Evolutionary conservation across 164 flowering plant genomes (phyloP).

Genomic region (Vitis riparia): DNA sequence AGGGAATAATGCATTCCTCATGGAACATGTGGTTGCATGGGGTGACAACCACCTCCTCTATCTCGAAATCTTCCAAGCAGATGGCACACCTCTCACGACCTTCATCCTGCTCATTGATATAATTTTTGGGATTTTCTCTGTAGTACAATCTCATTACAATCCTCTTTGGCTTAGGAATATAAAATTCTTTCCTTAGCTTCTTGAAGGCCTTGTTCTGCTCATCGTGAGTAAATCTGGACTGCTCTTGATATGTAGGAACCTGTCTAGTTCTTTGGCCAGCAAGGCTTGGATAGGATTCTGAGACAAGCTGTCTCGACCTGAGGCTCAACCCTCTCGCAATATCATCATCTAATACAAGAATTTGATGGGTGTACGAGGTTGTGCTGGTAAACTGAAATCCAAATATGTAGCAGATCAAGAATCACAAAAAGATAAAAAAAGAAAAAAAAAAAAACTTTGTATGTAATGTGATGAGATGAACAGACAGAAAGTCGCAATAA

Average conservation of each 20-base stretch:
- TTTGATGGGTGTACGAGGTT: no score
- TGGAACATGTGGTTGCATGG: conserved; percentile 78
- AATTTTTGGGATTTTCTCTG: conserved; percentile 15
- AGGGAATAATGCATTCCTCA: conserved; percentile 50
- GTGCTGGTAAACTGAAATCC: no score
- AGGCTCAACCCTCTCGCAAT: no score
- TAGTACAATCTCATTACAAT: conserved; percentile 30
- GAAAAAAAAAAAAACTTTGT: no score
- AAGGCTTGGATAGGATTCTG: conserved; percentile 3
- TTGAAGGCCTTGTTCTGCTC: conserved; percentile 39
- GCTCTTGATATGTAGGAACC: conserved; percentile 10
- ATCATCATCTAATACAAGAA: no score
- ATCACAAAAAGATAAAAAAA: no score
- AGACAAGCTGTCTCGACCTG: neutral
- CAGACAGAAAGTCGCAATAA: no score
- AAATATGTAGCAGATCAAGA: no score
- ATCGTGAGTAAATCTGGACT: conserved; percentile 26
- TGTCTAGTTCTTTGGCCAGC: conserved; percentile 5
- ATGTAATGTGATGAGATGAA: no score
- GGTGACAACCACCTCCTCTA: conserved; percentile 43
- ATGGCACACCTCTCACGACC: conserved; percentile 50
- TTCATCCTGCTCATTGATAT: conserved; percentile 19
- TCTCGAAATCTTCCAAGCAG: conserved; percentile 61
- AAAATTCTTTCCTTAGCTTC: conserved; percentile 42
- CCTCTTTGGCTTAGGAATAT: conserved; percentile 31